Evolutionary conservation across 768 basidiomycete species (phyloP).

Genomic region (Mycena indigotica): DNA sequence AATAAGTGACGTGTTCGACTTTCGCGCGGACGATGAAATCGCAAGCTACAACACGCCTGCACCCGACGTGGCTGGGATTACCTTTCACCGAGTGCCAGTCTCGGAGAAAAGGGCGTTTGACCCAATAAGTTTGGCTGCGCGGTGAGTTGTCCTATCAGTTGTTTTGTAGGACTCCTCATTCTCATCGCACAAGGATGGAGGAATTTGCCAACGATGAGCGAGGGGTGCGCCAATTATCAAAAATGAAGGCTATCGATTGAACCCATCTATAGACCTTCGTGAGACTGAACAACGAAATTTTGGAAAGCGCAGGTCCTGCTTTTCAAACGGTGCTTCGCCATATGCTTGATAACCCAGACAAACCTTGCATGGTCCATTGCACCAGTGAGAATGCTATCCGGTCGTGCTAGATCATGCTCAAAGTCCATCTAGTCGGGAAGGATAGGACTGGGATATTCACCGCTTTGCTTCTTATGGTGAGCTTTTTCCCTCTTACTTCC

Average conservation of each 20-base stretch:
- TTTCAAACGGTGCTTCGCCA: slow-evolving; percentile 39
- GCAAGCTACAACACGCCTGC: slow-evolving; percentile 32
- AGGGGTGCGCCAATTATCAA: slow-evolving; percentile 21
- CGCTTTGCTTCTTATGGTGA: slow-evolving; percentile 38
- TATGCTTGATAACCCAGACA: slow-evolving; percentile 39
- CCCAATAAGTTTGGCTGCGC: slow-evolving; percentile 26
- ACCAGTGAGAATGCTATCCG: slow-evolving; percentile 33
- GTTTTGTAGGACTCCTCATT: neutral
- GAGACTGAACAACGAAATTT: slow-evolving; percentile 30
- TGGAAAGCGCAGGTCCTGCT: slow-evolving; percentile 35
- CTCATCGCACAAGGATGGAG: slow-evolving; percentile 27
- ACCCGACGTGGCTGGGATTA: slow-evolving; percentile 35
- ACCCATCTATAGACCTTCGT: slow-evolving; percentile 38
- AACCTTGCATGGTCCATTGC: slow-evolving; percentile 46
- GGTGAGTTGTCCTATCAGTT: slow-evolving; percentile 16
- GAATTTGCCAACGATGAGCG: slow-evolving; percentile 30
- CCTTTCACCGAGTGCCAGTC: slow-evolving; percentile 33
- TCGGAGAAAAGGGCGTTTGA: slow-evolving; percentile 31
- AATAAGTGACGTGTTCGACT: slow-evolving; percentile 43
- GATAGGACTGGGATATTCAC: slow-evolving; percentile 45
- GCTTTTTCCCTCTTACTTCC: neutral
- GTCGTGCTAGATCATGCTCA: no score
- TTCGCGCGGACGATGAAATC: slow-evolving; percentile 42
- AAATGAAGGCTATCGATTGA: neutral
- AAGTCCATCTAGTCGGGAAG: slow-evolving; percentile 43